Evolutionary conservation across 179 eudicot species (phyloP).

Genomic region (Camellia oleifera): DNA sequence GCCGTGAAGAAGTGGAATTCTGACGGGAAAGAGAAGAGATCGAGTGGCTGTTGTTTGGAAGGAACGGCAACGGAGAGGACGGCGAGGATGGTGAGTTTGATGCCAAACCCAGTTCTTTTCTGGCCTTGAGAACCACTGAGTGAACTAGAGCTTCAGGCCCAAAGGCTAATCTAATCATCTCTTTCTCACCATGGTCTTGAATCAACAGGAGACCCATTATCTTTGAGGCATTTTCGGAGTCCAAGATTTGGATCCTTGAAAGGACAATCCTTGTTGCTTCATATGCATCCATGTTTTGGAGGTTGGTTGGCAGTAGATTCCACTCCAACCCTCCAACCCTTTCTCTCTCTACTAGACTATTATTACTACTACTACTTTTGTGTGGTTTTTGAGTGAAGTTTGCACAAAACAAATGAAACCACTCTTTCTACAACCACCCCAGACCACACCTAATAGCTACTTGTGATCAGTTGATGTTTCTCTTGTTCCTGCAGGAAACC

Average conservation of each 20-base stretch:
- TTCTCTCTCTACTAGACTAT: conserved; percentile 6
- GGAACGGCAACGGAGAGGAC: conserved; percentile 33
- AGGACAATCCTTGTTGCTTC: conserved; percentile 79
- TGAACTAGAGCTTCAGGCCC: conserved; percentile 69
- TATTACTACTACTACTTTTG: not conserved
- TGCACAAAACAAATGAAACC: not conserved
- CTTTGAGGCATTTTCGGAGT: conserved; percentile 76
- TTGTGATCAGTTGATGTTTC: not conserved
- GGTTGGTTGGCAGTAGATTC: conserved; percentile 23
- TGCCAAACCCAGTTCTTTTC: conserved; percentile 55
- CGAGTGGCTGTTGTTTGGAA: not conserved
- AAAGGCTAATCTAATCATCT: conserved; percentile 79
- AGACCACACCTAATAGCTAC: conserved; percentile 6
- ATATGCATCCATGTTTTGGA: conserved; percentile 56
- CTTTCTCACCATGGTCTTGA: conserved; percentile 84
- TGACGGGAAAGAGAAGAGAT: conserved; percentile 40
- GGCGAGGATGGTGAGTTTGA: conserved; percentile 47
- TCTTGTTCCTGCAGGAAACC: conserved; percentile 17
- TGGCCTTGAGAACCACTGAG: conserved; percentile 59
- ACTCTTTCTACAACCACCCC: conserved; percentile 11
- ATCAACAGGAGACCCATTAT: conserved; percentile 74
- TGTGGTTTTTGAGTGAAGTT: not conserved
- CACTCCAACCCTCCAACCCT: conserved; percentile 25
- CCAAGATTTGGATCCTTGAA: conserved; percentile 60
- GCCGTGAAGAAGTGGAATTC: conserved; percentile 32